Percentiles rank a stretch among this genome's conserved stretches.
Conservation (phyloP, 345 rosid species). For the Gossypium turneri region DNA sequence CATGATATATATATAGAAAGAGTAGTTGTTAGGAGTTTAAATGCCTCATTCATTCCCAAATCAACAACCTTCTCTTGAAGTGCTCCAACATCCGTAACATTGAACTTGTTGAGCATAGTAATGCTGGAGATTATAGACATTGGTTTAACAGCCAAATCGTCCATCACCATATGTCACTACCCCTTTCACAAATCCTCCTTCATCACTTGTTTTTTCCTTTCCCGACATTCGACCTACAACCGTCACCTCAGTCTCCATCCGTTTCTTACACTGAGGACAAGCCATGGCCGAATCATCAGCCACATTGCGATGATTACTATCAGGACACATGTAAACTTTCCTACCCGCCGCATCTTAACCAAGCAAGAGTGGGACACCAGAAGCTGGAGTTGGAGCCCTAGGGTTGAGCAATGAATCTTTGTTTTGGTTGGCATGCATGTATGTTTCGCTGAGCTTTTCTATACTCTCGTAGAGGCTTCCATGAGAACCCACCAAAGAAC, state of each 20-base stretch:
- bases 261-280: background rate
- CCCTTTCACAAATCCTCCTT: conserved; percentile 27
- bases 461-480: conserved; percentile 17
- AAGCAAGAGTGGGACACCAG: background rate
- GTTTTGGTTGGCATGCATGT: conserved; percentile 7
- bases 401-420: conserved; percentile 13
- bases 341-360: background rate
- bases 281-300: background rate
- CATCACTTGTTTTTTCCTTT: background rate
- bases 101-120: conserved; percentile 15
- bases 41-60: background rate
- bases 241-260: background rate
- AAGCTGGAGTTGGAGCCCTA: background rate
- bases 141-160: conserved; percentile 25
- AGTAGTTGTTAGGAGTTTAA: background rate
- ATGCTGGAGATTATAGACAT: conserved; percentile 25
- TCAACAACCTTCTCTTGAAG: conserved; percentile 12
- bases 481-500: conserved; percentile 18
- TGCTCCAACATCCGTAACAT: background rate
- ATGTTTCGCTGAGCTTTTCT: conserved; percentile 12
- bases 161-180: conserved; percentile 31
- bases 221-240: background rate
- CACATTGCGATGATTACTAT: background rate
- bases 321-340: background rate
- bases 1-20: no score